A percentile compares a stretch with the other conserved stretches of the same genome.
phyloP scores from a whole-genome alignment of 768 basidiomycete species.

The Mycena rosella region DNA sequence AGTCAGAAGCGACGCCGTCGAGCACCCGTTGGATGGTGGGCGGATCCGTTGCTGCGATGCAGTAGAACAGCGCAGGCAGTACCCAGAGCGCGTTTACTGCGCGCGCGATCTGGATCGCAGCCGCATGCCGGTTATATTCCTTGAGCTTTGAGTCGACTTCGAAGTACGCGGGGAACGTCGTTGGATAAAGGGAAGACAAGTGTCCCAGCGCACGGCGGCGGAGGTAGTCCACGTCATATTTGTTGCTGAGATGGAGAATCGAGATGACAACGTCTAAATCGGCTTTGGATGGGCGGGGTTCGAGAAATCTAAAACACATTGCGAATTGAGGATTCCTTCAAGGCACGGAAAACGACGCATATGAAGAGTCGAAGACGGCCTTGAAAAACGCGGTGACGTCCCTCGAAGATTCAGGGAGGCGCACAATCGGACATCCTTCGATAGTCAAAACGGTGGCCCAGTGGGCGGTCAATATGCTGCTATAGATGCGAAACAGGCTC shows the following conservation, averaged over 20 bases:
- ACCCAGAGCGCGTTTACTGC: conserved; percentile 32
- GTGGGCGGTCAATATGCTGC: conserved; percentile 37
- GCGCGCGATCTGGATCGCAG: conserved; percentile 20
- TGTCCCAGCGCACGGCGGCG: conserved; percentile 24
- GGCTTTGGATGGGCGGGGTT: conserved; percentile 3
- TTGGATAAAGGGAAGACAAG: conserved; percentile 18
- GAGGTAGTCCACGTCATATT: conserved; percentile 30
- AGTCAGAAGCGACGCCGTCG: background rate
- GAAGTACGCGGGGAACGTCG: conserved; percentile 9
- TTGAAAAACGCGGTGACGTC: conserved; percentile 23
- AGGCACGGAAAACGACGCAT: background rate
- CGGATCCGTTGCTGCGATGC: background rate
- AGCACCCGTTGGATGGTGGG: background rate
- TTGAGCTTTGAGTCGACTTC: no score
- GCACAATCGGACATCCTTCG: conserved; percentile 43
- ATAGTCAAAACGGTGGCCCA: conserved; percentile 43
- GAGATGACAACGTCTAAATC: background rate
- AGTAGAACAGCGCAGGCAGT: conserved; percentile 12
- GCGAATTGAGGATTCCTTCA: background rate
- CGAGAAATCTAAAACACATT: conserved; percentile 17
- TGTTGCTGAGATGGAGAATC: conserved; percentile 19
- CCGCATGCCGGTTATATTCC: no score
- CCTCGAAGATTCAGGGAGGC: conserved; percentile 35
- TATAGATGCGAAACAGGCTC: conserved; percentile 43
- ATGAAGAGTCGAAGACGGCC: conserved; percentile 21